Evolutionary conservation across 2,329 filamentous ascomycete species (phyloP).

Genomic region (Ampelomyces quisqualis): DNA sequence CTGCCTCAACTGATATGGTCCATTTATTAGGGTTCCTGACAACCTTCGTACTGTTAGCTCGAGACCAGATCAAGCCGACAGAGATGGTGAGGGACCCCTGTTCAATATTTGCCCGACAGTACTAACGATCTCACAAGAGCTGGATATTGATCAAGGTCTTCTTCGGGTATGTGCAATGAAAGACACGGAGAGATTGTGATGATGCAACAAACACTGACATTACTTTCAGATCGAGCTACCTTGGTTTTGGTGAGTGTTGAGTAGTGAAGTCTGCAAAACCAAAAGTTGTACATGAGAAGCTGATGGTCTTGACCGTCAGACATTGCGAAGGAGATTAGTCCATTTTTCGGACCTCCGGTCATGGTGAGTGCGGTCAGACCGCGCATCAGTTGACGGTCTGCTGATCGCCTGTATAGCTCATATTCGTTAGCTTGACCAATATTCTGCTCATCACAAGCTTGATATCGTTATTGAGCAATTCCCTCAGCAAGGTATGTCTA

Average conservation of each 20-base stretch:
- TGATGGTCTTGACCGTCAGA: constrained; percentile 39
- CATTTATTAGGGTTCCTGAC: constrained; percentile 71
- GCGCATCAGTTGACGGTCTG: constrained; percentile 17
- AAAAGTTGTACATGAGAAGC: constrained; percentile 5
- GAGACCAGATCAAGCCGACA: constrained; percentile 63
- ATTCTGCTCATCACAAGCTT: constrained; percentile 77
- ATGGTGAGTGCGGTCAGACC: constrained; percentile 46
- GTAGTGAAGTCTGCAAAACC: too few relatives aligned
- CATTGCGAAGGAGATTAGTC: constrained; percentile 48
- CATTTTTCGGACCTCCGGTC: constrained; percentile 52
- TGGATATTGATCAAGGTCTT: constrained; percentile 79
- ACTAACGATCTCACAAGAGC: constrained; percentile 44
- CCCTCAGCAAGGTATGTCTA: constrained; percentile 59
- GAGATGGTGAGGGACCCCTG: constrained; percentile 56
- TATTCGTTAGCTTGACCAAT: constrained; percentile 75
- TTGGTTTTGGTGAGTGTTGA: constrained; percentile 66
- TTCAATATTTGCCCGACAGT: neutral
- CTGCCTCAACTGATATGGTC: constrained; percentile 2
- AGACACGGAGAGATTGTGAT: neutral
- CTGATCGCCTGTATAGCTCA: constrained; percentile 50
- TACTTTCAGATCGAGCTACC: constrained; percentile 59
- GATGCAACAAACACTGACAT: constrained; percentile 1
- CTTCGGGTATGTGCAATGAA: constrained; percentile 61
- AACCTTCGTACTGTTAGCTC: constrained; percentile 77
- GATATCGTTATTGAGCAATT: constrained; percentile 77